Percentiles rank a stretch among this genome's conserved stretches.
phyloP scores from a whole-genome alignment of 1,284 basidiomycete genomes.

The Phellopilus nigrolimitatus region DNA sequence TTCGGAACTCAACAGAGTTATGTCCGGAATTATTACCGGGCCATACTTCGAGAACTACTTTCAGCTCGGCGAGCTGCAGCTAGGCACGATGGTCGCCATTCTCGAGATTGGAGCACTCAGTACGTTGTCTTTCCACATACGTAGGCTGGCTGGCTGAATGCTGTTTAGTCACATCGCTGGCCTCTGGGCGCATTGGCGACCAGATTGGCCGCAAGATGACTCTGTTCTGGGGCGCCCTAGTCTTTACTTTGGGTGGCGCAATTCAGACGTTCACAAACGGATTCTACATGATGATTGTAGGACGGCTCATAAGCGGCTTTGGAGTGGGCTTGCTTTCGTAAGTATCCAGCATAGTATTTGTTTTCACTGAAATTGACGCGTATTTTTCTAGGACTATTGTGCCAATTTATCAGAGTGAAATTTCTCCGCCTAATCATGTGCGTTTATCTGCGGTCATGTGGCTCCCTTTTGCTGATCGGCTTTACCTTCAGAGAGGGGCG shows the following conservation, averaged over 20 bases:
- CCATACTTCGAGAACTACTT: conserved; percentile 86
- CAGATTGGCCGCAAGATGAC: conserved; percentile 84
- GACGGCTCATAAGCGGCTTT: conserved; percentile 85
- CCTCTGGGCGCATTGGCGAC: conserved; percentile 87
- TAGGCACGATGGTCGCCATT: conserved; percentile 89
- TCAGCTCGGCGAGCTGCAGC: conserved; percentile 48
- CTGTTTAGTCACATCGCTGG: conserved; percentile 76
- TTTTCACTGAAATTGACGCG: conserved; percentile 13
- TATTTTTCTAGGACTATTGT: conserved; percentile 74
- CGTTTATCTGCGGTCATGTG: conserved; percentile 27
- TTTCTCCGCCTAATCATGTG: conserved; percentile 91
- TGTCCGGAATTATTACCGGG: conserved; percentile 92
- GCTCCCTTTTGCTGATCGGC: conserved; percentile 20
- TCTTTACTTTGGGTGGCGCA: conserved; percentile 87
- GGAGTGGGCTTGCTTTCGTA: conserved; percentile 92
- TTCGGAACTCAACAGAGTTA: conserved; percentile 48
- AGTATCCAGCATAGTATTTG: conserved; percentile 29
- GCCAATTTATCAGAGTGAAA: conserved; percentile 96
- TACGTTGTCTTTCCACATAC: conserved; percentile 33
- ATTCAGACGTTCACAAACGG: conserved; percentile 87
- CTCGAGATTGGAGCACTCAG: conserved; percentile 91
- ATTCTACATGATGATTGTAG: conserved; percentile 83
- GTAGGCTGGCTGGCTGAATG: conserved; percentile 10
- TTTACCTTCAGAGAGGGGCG: conserved; percentile 63
- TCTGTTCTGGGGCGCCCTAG: conserved; percentile 79